Percentiles rank a stretch among this genome's conserved stretches.
Evolutionary conservation across 495 filamentous ascomycete species (phyloP).

Genomic region (Terfezia claveryi): DNA sequence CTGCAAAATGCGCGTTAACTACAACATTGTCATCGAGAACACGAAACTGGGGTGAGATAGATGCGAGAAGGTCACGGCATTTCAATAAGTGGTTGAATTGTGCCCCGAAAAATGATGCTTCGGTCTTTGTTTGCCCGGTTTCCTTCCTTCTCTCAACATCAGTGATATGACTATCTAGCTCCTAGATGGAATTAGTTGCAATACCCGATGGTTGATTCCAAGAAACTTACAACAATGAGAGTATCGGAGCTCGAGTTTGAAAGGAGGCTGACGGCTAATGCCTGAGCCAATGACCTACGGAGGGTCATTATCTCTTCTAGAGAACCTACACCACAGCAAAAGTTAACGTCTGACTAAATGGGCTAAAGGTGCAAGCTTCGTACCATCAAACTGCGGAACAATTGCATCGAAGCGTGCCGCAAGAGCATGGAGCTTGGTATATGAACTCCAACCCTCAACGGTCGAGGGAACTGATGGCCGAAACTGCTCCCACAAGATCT

Average conservation of each 20-base stretch:
- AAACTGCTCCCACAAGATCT: conserved; percentile 53
- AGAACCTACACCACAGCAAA: conserved; percentile 3
- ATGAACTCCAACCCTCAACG: conserved; percentile 27
- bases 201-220: background rate
- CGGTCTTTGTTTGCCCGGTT: background rate
- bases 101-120: conserved; percentile 3
- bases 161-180: conserved; percentile 34
- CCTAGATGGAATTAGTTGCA: conserved; percentile 24
- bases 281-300: conserved; percentile 30
- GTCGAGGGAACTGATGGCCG: conserved; percentile 40
- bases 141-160: conserved; percentile 25
- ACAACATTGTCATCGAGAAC: conserved; percentile 5
- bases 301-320: conserved; percentile 13
- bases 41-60: background rate
- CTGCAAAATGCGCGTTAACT: conserved; percentile 13
- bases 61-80: conserved; percentile 4
- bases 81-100: conserved; percentile 14
- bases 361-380: conserved; percentile 9
- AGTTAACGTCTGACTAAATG: background rate
- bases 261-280: conserved; percentile 27
- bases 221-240: background rate
- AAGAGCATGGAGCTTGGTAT: conserved; percentile 42
- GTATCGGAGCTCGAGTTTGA: conserved; percentile 20
- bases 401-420: conserved; percentile 49
- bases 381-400: conserved; percentile 24